A percentile compares a stretch with the other conserved stretches of the same genome.
These are phyloP conservation scores for Aspergillus vadensis DNA, from an alignment of 2,329 filamentous ascomycete species.

Conservation along the genomic window DNA sequence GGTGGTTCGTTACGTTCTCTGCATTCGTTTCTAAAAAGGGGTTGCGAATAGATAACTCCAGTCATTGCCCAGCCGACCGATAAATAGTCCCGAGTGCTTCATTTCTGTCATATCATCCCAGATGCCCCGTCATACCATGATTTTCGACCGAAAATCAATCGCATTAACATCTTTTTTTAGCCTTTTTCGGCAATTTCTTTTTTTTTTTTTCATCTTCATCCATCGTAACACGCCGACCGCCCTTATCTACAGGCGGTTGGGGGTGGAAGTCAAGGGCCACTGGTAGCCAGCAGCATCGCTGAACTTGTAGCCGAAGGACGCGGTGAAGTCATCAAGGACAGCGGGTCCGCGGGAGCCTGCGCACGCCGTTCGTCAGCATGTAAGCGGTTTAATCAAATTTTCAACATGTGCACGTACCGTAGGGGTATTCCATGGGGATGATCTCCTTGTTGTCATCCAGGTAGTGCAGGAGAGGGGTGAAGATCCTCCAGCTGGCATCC, in stretches of 20 bases:
- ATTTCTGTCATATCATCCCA: constrained; percentile 20
- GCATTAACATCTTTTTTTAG: constrained; percentile 21
- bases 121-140: constrained; percentile 19
- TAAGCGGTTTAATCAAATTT: too few relatives aligned
- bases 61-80: constrained; percentile 9
- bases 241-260: constrained; percentile 75
- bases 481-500: constrained; percentile 97
- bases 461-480: constrained; percentile 95
- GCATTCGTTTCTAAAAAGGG: constrained; percentile 24
- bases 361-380: constrained; percentile 11
- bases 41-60: constrained; percentile 11
- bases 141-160: constrained; percentile 18
- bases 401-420: constrained; percentile 66
- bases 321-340: constrained; percentile 96
- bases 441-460: constrained; percentile 99
- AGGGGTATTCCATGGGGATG: constrained; percentile 98
- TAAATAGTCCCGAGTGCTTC: constrained; percentile 10
- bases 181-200: constrained; percentile 13
- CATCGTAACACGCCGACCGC: background rate
- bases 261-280: constrained; percentile 78
- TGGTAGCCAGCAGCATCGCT: constrained; percentile 94
- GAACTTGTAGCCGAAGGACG: constrained; percentile 98
- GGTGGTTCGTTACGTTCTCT: constrained; percentile 19
- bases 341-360: constrained; percentile 92
- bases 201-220: constrained; percentile 12